Conservation (phyloP, 2,329 filamentous ascomycete species). For the Penicillium sp. region DNA sequence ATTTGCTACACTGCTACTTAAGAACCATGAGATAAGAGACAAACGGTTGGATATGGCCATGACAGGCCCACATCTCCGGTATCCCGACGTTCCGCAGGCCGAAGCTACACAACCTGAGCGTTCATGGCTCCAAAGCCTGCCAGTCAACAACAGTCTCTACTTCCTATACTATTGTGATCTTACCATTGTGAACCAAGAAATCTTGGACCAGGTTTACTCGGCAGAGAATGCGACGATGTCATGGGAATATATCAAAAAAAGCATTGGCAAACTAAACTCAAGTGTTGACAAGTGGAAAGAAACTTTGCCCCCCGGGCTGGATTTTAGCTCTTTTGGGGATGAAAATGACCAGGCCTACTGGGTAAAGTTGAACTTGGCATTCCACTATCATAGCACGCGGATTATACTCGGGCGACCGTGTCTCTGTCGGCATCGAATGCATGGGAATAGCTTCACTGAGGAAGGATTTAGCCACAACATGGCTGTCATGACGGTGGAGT, state of each 20-base stretch:
- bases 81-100: not conserved
- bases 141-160: slow-evolving; percentile 21
- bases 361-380: slow-evolving; percentile 32
- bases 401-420: slow-evolving; percentile 40
- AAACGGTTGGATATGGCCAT: slow-evolving; percentile 5
- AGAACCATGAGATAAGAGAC: slow-evolving; percentile 3
- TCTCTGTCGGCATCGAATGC: slow-evolving; percentile 34
- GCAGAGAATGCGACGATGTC: slow-evolving; percentile 11
- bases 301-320: slow-evolving; percentile 2
- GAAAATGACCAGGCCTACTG: not conserved
- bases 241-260: slow-evolving; percentile 1
- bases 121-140: slow-evolving; percentile 11
- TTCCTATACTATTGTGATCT: slow-evolving; percentile 35
- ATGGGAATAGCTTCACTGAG: slow-evolving; percentile 6
- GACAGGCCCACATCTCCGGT: slow-evolving; percentile 5
- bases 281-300: slow-evolving; percentile 9
- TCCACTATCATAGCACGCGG: slow-evolving; percentile 38
- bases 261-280: not conserved
- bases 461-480: slow-evolving; percentile 28
- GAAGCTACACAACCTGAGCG: not conserved
- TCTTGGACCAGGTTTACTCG: slow-evolving; percentile 34
- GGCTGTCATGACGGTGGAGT: slow-evolving; percentile 25
- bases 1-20: not conserved
- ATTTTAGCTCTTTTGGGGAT: slow-evolving; percentile 1
- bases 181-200: slow-evolving; percentile 29